Evolutionary conservation across 345 rosid genomes (phyloP), one percentile per base, ranked within the genome.

Genomic region (Eucalyptus pauciflora): DNA sequence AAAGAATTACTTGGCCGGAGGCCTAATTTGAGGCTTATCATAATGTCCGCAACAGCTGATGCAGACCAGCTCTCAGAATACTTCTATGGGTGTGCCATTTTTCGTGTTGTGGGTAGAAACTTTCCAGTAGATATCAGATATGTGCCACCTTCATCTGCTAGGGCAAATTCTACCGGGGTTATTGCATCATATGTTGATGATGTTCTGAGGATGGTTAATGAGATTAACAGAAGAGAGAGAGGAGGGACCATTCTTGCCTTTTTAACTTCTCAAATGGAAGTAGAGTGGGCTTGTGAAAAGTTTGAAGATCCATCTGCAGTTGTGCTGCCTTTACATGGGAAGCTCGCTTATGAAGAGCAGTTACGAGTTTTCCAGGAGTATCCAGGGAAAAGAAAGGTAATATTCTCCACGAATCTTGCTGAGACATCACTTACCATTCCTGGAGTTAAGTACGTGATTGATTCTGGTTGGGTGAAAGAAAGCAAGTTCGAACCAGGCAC

Each of bases 11-110:
- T 96, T 54, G 64, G 86, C 76, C 90, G 60, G 91, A 96, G 97
- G 91, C 50, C 71, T 91, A 94, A 95, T 88, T 87, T 97, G 87
- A 95, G 96, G 93, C 95, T 97, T 90, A 89, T 97, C 81, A 95
- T 97, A 93, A 97, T 97, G 99, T 97, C 99, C 81, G 99, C 99
- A 88, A 97, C 99, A 46, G 99, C 97, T 25, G 95, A 97, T 94
- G 95, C 99, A 62, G 86, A 89, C 86, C 96, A 95, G 90, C 96
- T 97, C n/a, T 94, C 99, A 33, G 89, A 93, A 25, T 97, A 95
- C 93, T 95, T 96, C 89, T 96, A 92, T 79, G 93, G 94, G 52
- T 97, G 97, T 89, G 87, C 86, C 60, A 94, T 96, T 86, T 90
- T 93, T 91, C 90, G 87, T 91, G 95, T 96, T 80, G 46, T 27